Base-by-base conservation (phyloP, 164 flowering plant genomes). In the Vitis vinifera region DNA sequence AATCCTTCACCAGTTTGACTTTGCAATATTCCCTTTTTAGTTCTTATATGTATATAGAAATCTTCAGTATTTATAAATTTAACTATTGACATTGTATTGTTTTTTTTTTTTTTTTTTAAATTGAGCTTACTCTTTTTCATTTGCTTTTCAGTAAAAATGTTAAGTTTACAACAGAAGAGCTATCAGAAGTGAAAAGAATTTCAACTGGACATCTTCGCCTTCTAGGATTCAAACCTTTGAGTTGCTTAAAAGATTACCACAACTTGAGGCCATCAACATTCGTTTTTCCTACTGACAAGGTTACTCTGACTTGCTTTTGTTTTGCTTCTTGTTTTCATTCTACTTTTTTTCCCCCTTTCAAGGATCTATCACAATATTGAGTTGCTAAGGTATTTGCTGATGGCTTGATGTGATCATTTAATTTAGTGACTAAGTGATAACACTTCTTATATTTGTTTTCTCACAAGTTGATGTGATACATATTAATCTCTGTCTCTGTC, bases 261-360 rank as follows among this genome's bases (percentile, higher is more conserved):
- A 95, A 95, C 76, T 79, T 95, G 81, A 87, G 79, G 85, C 99
- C 99, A 62, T 89, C 99, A 60, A 90, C 97, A 10, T 95, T 95
- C 76, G 51, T 95, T 68, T 95, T 83, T 70, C 99, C 99, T 23
- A 87, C 88, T 80, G 98, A 95, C 72, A 87, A 95, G 95, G 99
- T 92, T 37, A 0, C 44, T 2, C 44, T 37, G 44, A 3, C 44
- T 37, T 75, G 13, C 15, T 75, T n/a, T 10, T 16, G 0, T 66
- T 27, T 55, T 56, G n/a, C 29, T 59, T 51, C 63, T 63, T 16
- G 15, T 57, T 55, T 31, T 48, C 17, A 30, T 10, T 70, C 2
- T 59, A 30, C 17, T 67, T 31, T 67, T 67, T 13, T 17, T 29
- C 17, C 2, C 14, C 12, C 55, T 55, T 66, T 31, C 7, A 4